Evolutionary conservation across 1,284 basidiomycete species (phyloP).

Genomic region (Cryptococcus amylolentus): DNA sequence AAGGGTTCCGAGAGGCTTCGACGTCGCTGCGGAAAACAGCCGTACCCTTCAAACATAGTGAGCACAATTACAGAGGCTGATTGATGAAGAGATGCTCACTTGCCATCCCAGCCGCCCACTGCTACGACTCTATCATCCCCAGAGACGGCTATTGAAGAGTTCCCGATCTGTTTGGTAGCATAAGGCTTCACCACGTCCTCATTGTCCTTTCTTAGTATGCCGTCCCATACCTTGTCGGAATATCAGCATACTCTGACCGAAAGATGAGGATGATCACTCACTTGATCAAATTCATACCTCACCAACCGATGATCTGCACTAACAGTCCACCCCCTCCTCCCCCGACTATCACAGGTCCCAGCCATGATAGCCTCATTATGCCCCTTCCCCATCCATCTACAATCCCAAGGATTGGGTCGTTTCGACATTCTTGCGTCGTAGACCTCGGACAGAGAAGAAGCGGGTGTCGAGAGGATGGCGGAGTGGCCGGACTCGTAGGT

Average conservation of each 20-base stretch:
- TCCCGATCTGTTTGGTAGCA: conserved; percentile 72
- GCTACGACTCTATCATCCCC: conserved; percentile 71
- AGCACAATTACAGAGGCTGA: neutral
- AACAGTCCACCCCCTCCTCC: conserved; percentile 65
- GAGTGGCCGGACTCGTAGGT: conserved; percentile 81
- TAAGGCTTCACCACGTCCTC: conserved; percentile 16
- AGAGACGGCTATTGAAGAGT: conserved; percentile 68
- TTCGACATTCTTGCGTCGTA: conserved; percentile 23
- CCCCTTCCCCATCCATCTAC: conserved; percentile 63
- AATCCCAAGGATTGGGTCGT: conserved; percentile 56
- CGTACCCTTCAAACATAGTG: conserved; percentile 57
- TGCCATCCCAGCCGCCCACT: conserved; percentile 83
- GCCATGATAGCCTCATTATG: conserved; percentile 87
- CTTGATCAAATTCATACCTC: conserved; percentile 53
- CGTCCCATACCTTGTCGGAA: conserved; percentile 7
- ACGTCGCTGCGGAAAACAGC: conserved; percentile 67
- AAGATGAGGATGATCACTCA: conserved; percentile 3
- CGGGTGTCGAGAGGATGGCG: conserved; percentile 58
- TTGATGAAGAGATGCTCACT: conserved; percentile 53
- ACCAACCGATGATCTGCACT: conserved; percentile 78
- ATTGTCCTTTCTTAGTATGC: neutral
- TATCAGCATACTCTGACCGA: neutral
- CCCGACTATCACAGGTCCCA: conserved; percentile 64
- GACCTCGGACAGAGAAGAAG: neutral
- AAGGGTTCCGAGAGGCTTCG: conserved; percentile 74